Conservation (phyloP, 371 early-diverging fungal species). For the Dentiscutata heterogama region DNA sequence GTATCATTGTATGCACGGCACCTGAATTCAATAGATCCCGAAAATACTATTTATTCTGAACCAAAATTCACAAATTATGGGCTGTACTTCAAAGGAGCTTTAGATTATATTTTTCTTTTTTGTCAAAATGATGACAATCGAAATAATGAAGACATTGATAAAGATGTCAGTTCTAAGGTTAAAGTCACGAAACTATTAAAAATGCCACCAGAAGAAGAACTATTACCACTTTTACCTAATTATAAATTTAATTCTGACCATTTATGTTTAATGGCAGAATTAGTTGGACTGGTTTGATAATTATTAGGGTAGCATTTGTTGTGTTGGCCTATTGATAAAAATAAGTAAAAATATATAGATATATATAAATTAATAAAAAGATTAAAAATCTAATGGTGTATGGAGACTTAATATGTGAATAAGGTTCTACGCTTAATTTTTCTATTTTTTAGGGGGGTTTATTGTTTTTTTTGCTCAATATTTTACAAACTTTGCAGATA, state of each 20-base stretch:
- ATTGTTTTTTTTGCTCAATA: too few relatives aligned
- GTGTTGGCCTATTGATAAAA: too few relatives aligned
- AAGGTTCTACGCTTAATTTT: too few relatives aligned
- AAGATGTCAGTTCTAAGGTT: too few relatives aligned
- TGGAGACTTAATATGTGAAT: too few relatives aligned
- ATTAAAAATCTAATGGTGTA: too few relatives aligned
- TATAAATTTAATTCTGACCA: slow-evolving; percentile 42
- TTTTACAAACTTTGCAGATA: too few relatives aligned
- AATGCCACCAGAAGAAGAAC: slow-evolving; percentile 32
- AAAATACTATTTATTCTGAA: slow-evolving; percentile 13
- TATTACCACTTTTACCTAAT: slow-evolving; percentile 25
- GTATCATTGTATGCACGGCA: slow-evolving; percentile 32
- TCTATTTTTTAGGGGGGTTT: too few relatives aligned
- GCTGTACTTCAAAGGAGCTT: slow-evolving; percentile 15
- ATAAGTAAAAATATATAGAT: too few relatives aligned
- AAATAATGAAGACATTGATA: too few relatives aligned
- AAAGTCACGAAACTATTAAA: slow-evolving; percentile 32
- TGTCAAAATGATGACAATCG: not conserved
- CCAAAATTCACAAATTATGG: slow-evolving; percentile 39
- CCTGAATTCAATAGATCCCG: slow-evolving; percentile 19
- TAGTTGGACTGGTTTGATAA: not conserved
- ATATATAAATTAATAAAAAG: too few relatives aligned
- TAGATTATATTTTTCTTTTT: slow-evolving; percentile 40
- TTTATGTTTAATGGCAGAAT: slow-evolving; percentile 38
- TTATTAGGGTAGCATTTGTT: not conserved